Evolutionary conservation across 1,284 basidiomycete genomes (phyloP), one percentile per base, ranked within the genome.

Genomic region (Fomes fomentarius): DNA sequence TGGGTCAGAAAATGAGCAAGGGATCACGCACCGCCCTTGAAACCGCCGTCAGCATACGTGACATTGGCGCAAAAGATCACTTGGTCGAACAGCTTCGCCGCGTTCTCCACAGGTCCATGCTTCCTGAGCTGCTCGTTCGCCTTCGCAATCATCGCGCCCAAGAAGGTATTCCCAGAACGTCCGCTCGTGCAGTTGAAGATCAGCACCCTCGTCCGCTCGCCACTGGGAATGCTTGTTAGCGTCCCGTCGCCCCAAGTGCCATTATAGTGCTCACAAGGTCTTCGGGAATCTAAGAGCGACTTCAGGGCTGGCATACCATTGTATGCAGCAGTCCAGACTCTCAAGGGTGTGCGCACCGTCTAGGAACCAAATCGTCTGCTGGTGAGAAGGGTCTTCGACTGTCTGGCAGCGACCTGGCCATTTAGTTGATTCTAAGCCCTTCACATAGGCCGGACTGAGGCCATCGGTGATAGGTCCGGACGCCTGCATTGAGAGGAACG

Each of bases 341-440:
- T 99, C 97, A 12, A 84, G 74, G 0, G 97, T 99, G 70, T 99
- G 97, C 12, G 96, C 96, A 1, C 97, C 97, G 69, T 99, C 97
- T 22, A 99, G 76, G 70, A 89, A 93, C 94, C 95, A 99, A 1
- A 84, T 91, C 10, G 83, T 76, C 4, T 69, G 66, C 2, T 69
- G 37, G 47, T 76, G 66, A 17, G 60, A 67, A 1, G 85, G 85
- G 61, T 94, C 89, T 3, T 63, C 56, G 7, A 97, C 85, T 1
- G 81, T 83, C 72, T 99, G 97, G 70, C 97, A 99, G 38, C 97
- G 84, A n/a, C 97, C 97, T 2, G 97, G 96, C 96, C 96, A 99
- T 56, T 79, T 83, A 0, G 95, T 83, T 14, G 80, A 75, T 58
- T 83, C 72, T 17, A 99, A 74, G 1, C 88, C 94, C 24, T 75